Conservation (phyloP, 305 asterid genomes). For the Fraxinus velutina region DNA sequence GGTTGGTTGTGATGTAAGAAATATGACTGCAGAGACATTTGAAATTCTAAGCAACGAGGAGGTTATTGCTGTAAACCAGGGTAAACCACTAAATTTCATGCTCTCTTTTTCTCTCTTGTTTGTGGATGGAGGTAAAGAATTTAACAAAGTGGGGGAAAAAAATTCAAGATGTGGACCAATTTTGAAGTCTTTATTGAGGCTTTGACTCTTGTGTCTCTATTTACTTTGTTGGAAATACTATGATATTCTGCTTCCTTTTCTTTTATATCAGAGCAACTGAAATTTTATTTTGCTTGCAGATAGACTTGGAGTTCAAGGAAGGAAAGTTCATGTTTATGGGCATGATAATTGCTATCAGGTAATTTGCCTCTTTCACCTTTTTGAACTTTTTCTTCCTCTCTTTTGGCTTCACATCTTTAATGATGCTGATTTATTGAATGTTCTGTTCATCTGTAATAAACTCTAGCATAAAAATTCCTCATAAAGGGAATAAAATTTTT, state of each 20-base stretch:
- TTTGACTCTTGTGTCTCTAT: background rate
- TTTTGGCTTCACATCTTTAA: background rate
- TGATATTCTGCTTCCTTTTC: background rate
- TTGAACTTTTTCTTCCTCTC: background rate
- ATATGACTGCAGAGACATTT: slow-evolving; percentile 63
- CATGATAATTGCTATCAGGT: slow-evolving; percentile 62
- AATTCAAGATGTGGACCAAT: background rate
- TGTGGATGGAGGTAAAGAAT: background rate
- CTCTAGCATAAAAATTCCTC: background rate
- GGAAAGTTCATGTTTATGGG: slow-evolving; percentile 61
- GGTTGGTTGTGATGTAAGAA: slow-evolving; percentile 90
- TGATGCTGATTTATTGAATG: background rate
- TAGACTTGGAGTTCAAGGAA: slow-evolving; percentile 88
- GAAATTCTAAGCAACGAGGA: slow-evolving; percentile 73
- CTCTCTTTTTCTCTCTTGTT: slow-evolving; percentile 7
- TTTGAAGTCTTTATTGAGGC: background rate
- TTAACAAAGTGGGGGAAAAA: background rate
- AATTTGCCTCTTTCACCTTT: slow-evolving; percentile 8
- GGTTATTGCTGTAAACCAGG: slow-evolving; percentile 87
- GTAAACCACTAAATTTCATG: slow-evolving; percentile 31
- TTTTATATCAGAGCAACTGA: background rate
- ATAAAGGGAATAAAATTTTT: background rate
- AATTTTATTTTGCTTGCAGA: slow-evolving; percentile 44
- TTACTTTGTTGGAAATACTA: background rate
- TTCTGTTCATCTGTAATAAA: background rate